Conservation (phyloP, 2,329 filamentous ascomycete genomes). For the Colletotrichum sojae region DNA sequence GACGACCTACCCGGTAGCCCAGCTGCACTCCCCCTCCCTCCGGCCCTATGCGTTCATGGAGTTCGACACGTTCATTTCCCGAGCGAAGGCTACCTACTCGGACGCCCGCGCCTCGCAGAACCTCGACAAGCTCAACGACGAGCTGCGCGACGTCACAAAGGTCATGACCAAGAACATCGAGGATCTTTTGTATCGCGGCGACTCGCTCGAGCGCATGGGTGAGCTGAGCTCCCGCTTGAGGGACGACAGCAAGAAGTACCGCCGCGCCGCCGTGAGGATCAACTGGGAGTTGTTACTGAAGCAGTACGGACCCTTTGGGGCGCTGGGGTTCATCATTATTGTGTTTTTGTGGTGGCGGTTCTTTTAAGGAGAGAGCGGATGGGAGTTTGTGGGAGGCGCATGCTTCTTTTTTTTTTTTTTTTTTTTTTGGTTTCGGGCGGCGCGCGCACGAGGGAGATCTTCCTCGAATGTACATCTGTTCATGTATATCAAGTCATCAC, state of each 20-base stretch:
- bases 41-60: conserved; percentile 97
- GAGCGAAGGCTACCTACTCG: conserved; percentile 94
- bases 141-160: conserved; percentile 97
- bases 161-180: conserved; percentile 99
- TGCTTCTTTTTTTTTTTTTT: too few species aligned
- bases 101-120: conserved; percentile 93
- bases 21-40: conserved; percentile 81
- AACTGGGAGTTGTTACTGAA: conserved; percentile 98
- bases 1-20: conserved; percentile 81
- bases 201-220: conserved; percentile 96
- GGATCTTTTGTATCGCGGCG: conserved; percentile 93
- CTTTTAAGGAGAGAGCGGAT: conserved; percentile 69
- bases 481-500: conserved; percentile 20
- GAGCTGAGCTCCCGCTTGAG: conserved; percentile 89
- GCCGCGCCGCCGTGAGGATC: conserved; percentile 91
- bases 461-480: conserved; percentile 10
- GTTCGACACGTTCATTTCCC: conserved; percentile 96
- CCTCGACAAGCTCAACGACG: conserved; percentile 94
- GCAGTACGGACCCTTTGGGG: conserved; percentile 95
- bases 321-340: conserved; percentile 84
- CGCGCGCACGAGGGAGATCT: neutral
- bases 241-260: conserved; percentile 96
- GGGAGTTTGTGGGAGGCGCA: too few species aligned
- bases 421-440: too few species aligned
- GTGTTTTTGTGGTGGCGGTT: conserved; percentile 95